Conservation (phyloP, 495 filamentous ascomycete genomes). For the Xylaria intraflava region DNA sequence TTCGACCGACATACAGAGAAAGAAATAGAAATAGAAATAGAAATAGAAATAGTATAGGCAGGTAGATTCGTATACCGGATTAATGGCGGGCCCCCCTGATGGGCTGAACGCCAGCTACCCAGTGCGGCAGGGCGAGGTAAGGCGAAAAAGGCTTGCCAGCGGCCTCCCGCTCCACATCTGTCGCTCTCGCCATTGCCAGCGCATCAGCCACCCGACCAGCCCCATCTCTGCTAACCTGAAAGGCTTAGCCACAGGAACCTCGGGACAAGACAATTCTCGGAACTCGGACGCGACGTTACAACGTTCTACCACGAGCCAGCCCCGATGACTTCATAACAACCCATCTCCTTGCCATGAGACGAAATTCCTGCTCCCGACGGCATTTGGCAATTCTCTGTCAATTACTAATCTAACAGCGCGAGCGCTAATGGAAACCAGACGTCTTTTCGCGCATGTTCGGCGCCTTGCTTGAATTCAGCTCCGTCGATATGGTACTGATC, state of each 20-base stretch:
- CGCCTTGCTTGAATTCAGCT: not conserved
- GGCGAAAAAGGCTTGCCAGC: constrained; percentile 7
- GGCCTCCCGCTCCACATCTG: constrained; percentile 7
- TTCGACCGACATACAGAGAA: too few species aligned
- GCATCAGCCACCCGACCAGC: not conserved
- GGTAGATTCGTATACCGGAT: too few species aligned
- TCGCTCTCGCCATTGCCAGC: constrained; percentile 11
- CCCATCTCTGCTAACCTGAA: constrained; percentile 3
- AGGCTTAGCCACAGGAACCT: constrained; percentile 5
- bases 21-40: too few species aligned
- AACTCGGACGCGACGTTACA: not conserved
- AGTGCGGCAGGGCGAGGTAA: constrained; percentile 1
- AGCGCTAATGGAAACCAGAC: not conserved
- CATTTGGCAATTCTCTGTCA: not conserved
- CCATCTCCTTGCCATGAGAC: not conserved
- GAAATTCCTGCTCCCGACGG: not conserved
- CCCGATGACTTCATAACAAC: constrained; percentile 7
- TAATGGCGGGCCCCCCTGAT: too few species aligned
- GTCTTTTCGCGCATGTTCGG: not conserved
- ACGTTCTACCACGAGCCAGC: not conserved
- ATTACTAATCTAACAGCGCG: not conserved
- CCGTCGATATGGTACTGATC: not conserved
- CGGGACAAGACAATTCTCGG: too few species aligned
- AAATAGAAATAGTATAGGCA: too few species aligned
- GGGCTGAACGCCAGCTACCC: constrained; percentile 4